Conservation (phyloP, 2,329 filamentous ascomycete genomes). For the Arachnomyces sp. region DNA sequence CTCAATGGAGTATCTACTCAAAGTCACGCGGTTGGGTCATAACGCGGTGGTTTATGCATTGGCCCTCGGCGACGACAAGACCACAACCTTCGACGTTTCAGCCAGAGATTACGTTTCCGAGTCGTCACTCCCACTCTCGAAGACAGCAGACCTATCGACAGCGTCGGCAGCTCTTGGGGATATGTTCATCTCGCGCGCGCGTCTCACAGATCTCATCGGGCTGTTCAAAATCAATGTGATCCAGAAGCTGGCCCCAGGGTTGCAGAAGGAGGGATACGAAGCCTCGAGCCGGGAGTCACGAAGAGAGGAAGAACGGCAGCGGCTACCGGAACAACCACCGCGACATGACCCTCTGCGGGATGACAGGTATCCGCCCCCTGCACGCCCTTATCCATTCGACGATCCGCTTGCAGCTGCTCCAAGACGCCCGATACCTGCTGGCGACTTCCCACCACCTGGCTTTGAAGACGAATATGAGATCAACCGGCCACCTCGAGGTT, state of each 20-base stretch:
- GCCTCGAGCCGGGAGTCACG: constrained; percentile 35
- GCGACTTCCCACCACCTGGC: constrained; percentile 73
- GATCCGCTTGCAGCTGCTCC: constrained; percentile 55
- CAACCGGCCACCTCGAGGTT: constrained; percentile 54
- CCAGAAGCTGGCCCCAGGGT: constrained; percentile 69
- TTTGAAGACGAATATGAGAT: constrained; percentile 93
- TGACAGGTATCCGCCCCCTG: constrained; percentile 49
- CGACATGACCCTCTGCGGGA: constrained; percentile 44
- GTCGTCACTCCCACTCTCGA: constrained; percentile 47
- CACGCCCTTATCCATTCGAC: constrained; percentile 58
- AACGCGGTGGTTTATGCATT: constrained; percentile 80
- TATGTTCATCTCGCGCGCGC: constrained; percentile 64
- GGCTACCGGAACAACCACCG: constrained; percentile 34
- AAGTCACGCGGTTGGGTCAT: constrained; percentile 69
- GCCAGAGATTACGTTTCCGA: constrained; percentile 66
- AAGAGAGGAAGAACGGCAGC: constrained; percentile 34
- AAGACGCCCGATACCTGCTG: constrained; percentile 57
- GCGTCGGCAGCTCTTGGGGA: constrained; percentile 35
- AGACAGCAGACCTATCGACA: constrained; percentile 22
- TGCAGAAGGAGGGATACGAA: constrained; percentile 72
- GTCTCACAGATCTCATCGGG: constrained; percentile 60
- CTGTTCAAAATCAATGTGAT: constrained; percentile 72
- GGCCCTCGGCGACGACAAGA: constrained; percentile 70
- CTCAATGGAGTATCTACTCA: constrained; percentile 73
- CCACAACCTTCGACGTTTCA: constrained; percentile 65